Base-by-base conservation (phyloP, 2,329 filamentous ascomycete species). In the Aureobasidium sp. region DNA sequence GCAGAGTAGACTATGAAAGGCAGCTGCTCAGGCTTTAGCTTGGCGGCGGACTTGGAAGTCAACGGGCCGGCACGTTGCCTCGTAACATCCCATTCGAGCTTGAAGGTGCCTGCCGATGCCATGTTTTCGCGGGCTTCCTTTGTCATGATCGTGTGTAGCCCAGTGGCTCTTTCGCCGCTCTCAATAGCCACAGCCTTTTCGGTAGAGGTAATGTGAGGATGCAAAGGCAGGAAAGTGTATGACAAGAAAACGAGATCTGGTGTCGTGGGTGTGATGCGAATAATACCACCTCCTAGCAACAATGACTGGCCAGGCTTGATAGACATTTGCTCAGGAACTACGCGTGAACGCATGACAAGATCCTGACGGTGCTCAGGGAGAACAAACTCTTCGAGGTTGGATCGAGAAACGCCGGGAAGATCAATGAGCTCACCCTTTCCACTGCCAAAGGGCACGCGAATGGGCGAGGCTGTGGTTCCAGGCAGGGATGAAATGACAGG, bases 391-490 rank as follows among this genome's bases (percentile, higher is more conserved):
- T 90, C 87, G 7, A 97, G 78, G 17, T 86, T 83, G 29, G 85
- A 87, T 49, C 94, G 86, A 9, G 87, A 83, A 37, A 99, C 78
- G 0, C 94, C 94, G 0, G 94, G 94, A 15, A 99, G 81, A 72
- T 99, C 94, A 68, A 99, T 90, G 37, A 99, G 81, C 73, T 99
- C 95, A 62, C 94, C 94, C 69, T 85, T 88, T 27, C 89, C 88
- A 64, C 85, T 85, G 49, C 92, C 92, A 71, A 94, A 99, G 0
- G 91, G 91, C 20, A 97, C 85, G 31, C 94, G 87, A 67, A 99
- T 97, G 0, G 94, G 94, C 0, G 91, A 96, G 1, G 92, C 94
- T 0, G 94, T 99, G 0, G 94, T 99, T 11, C 95, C 94, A 0
- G 94, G 90, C 2, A 97, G 81, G 5, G 89, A 83, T 0, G 91